Base-by-base conservation (phyloP, 1,284 basidiomycete species). In the Dichomitus squalens region DNA sequence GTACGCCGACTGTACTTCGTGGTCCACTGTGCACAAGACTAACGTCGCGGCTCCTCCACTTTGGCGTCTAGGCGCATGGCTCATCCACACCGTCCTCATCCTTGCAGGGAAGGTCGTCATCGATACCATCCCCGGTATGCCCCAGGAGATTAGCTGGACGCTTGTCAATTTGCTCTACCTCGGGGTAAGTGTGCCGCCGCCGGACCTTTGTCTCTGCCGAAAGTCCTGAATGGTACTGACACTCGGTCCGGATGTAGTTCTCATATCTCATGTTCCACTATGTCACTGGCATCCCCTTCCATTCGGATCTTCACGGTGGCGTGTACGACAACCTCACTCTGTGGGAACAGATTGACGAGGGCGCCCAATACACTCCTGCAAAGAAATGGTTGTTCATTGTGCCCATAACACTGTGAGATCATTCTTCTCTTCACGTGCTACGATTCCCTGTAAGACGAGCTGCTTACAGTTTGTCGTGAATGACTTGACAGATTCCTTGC, bases 271-370 rank as follows among this genome's bases (percentile, higher is more conserved):
- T 99, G 93, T 99, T 99, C 78, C 96, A 99, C 74, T 95, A 93
- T 80, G 95, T 97, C 54, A 98, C 95, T 11, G 96, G 96, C 48
- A 94, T 97, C 33, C 96, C 97, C 3, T 99, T 99, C 73, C 92
- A 96, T 69, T 88, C 87, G 69, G 82, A 95, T 72, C 75, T 90
- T 33, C 90, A 92, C 64, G 89, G 89, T 12, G 97, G 97, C 40
- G 96, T 93, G 5, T 99, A 97, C 76, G 96, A 99, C 72, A 93
- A 98, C 66, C 82, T 99, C 48, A 99, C 97, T 0, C 78, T 99
- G 25, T 99, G 96, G 96, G 96, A 99, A 73, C 96, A 99, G 81
- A 99, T 99, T 59, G 96, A 99, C 74, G 91, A 94, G 59, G 96
- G 96, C 38, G 96, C 96, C 0, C 96, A 99, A 70, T 97, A 99